Conservation (phyloP, 2,329 filamentous ascomycete genomes). For the Triangularia setosa region DNA sequence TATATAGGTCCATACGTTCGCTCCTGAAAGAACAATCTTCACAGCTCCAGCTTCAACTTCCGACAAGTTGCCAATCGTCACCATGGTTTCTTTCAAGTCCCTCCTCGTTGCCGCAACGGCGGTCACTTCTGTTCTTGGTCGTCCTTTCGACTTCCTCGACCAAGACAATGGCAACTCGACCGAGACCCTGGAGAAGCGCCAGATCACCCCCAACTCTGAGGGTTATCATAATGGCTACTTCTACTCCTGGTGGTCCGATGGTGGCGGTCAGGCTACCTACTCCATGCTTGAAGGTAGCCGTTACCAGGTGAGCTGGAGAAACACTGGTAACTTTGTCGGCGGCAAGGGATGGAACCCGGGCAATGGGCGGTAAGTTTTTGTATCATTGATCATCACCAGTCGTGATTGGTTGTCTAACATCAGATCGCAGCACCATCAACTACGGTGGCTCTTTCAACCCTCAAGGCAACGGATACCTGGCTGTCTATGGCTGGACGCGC, state of each 20-base stretch:
- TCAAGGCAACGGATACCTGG: conserved; percentile 44
- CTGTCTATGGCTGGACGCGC: conserved; percentile 34
- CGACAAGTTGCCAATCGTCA: background rate
- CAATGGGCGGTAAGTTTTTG: conserved; percentile 27
- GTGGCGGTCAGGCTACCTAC: conserved; percentile 47
- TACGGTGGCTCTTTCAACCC: conserved; percentile 45
- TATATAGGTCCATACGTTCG: background rate
- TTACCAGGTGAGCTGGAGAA: conserved; percentile 48
- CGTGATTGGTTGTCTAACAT: background rate
- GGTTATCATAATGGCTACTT: conserved; percentile 55
- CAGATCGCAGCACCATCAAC: conserved; percentile 27
- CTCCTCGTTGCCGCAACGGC: conserved; percentile 35
- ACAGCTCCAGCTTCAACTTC: background rate
- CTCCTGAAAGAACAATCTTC: background rate
- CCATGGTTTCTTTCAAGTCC: conserved; percentile 38
- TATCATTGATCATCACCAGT: background rate
- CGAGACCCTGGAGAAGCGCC: conserved; percentile 22
- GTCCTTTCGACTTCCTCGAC: conserved; percentile 35
- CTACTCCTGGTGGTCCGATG: conserved; percentile 58
- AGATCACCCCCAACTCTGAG: conserved; percentile 41
- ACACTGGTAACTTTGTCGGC: conserved; percentile 44
- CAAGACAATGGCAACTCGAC: conserved; percentile 19
- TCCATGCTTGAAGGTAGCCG: conserved; percentile 47
- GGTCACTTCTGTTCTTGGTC: conserved; percentile 30
- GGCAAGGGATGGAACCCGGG: conserved; percentile 49